phyloP scores from a whole-genome alignment of 2,329 filamentous ascomycete genomes.

The Arthrobotrys conoides region DNA sequence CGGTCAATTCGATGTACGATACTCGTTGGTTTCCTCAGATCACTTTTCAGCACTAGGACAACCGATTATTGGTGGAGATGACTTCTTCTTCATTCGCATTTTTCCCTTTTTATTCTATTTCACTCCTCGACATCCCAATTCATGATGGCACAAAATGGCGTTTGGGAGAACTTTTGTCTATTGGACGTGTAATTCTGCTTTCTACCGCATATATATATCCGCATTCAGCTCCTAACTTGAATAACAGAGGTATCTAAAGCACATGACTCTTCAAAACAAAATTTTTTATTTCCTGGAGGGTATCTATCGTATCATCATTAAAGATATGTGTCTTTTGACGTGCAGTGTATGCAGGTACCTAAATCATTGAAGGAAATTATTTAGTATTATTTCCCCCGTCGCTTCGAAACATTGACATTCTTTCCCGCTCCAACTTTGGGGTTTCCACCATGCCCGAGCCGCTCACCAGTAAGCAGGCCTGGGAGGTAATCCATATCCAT shows the following conservation, averaged over 20 bases:
- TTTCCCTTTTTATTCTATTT: not conserved
- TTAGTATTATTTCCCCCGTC: conserved; percentile 69
- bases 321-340: not conserved
- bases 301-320: conserved; percentile 37
- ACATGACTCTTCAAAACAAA: not conserved
- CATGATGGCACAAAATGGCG: conserved; percentile 32
- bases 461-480: conserved; percentile 83
- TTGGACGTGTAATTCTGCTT: not conserved
- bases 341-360: not conserved
- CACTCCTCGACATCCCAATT: not conserved
- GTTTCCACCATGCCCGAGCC: conserved; percentile 74
- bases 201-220: not conserved
- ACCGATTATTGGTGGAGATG: conserved; percentile 7
- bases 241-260: conserved; percentile 3
- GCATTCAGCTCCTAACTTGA: not conserved
- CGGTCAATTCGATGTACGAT: conserved; percentile 15
- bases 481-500: conserved; percentile 98
- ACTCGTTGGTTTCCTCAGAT: not conserved
- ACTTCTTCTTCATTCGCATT: not conserved
- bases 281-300: conserved; percentile 25
- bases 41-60: not conserved
- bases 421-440: conserved; percentile 82
- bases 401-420: conserved; percentile 85
- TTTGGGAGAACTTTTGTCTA: conserved; percentile 21
- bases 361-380: too few relatives aligned